Evolutionary conservation across 2,329 filamentous ascomycete genomes (phyloP).

Genomic region (Clonostachys sp.): DNA sequence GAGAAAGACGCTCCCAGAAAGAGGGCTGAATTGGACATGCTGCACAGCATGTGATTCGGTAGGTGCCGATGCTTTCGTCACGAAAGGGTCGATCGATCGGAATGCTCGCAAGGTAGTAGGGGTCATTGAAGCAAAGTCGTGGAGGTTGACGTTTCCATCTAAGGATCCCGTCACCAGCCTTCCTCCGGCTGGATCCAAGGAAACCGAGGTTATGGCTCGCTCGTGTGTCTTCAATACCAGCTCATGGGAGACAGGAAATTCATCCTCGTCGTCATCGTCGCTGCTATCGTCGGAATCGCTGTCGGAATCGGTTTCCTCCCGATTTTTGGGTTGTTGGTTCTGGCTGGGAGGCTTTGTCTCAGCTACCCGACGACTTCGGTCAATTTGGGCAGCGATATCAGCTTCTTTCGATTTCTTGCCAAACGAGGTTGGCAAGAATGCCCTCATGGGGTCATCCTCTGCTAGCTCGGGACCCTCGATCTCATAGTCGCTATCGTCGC

Average conservation of each 20-base stretch:
- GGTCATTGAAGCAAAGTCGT: conserved; percentile 95
- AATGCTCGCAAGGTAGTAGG: conserved; percentile 92
- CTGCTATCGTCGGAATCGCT: conserved; percentile 54
- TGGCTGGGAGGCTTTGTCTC: conserved; percentile 5
- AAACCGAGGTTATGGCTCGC: conserved; percentile 76
- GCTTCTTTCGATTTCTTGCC: conserved; percentile 74
- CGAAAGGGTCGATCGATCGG: conserved; percentile 83
- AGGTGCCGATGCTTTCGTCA: conserved; percentile 65
- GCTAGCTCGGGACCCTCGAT: conserved; percentile 50
- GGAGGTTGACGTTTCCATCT: conserved; percentile 86
- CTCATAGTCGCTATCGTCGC: conserved; percentile 55
- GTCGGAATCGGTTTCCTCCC: conserved; percentile 33
- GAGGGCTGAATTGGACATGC: conserved; percentile 79
- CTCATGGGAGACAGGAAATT: conserved; percentile 90
- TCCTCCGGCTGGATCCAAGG: conserved; percentile 79
- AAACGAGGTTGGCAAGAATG: conserved; percentile 78
- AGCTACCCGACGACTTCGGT: conserved; percentile 61
- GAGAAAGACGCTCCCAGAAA: conserved; percentile 74
- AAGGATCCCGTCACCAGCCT: conserved; percentile 86
- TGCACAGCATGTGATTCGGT: conserved; percentile 86
- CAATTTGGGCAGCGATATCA: conserved; percentile 76
- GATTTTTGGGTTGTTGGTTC: not conserved
- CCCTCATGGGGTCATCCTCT: conserved; percentile 65
- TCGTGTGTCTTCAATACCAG: conserved; percentile 90
- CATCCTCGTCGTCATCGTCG: conserved; percentile 70